These are phyloP conservation scores for Solanum etuberosum DNA, from an alignment of 257 asterid species.

Conservation along the genomic window DNA sequence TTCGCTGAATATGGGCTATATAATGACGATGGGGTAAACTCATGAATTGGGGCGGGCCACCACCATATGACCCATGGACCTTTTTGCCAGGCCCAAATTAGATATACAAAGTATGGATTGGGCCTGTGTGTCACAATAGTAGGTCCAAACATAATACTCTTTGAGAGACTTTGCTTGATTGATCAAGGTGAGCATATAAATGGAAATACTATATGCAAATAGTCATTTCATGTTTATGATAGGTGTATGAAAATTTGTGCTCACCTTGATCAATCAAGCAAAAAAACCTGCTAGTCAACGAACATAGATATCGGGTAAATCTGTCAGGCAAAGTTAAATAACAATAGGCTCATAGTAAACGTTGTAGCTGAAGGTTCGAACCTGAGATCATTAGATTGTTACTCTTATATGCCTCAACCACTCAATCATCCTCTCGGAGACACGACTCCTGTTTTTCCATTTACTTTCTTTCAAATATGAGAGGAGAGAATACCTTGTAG, in stretches of 20 bases:
- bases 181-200: no score
- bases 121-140: neutral
- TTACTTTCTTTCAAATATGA: neutral
- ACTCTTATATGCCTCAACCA: neutral
- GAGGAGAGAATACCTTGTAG: neutral
- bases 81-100: neutral
- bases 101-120: neutral
- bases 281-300: neutral
- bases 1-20: neutral
- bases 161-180: neutral
- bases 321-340: neutral
- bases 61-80: neutral
- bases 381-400: neutral
- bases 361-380: neutral
- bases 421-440: neutral
- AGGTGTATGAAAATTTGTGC: neutral
- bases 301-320: neutral
- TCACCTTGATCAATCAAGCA: neutral
- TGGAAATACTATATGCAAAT: neutral
- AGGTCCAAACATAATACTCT: neutral
- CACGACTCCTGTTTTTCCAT: neutral
- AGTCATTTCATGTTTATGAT: neutral
- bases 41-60: neutral
- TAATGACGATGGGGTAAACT: neutral
- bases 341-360: neutral